Evolutionary conservation across 257 asterid genomes (phyloP).

Genomic region (Solanum tacnaense): DNA sequence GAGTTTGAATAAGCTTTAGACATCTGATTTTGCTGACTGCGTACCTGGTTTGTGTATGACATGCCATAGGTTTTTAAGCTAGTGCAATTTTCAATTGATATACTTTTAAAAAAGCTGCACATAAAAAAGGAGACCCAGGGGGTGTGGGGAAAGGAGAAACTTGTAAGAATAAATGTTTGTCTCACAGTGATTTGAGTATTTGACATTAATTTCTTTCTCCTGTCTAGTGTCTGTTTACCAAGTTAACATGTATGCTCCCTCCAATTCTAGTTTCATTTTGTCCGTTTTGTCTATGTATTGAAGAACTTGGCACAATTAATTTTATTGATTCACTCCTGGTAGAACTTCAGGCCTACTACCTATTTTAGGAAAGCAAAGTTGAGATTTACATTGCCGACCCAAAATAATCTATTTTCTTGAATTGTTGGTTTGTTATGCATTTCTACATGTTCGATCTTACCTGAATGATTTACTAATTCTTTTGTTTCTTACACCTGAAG

Average conservation of each 20-base stretch:
- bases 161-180: neutral
- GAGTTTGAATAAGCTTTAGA: neutral
- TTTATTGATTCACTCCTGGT: neutral
- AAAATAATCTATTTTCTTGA: neutral
- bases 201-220: neutral
- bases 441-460: neutral
- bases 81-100: neutral
- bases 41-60: neutral
- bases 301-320: neutral
- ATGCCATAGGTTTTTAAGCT: neutral
- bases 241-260: neutral
- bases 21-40: neutral
- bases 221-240: neutral
- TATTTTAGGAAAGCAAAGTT: neutral
- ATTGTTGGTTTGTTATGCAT: neutral
- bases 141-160: neutral
- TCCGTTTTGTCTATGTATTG: neutral
- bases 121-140: neutral
- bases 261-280: neutral
- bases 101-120: neutral
- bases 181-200: neutral
- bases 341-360: neutral
- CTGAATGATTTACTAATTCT: neutral
- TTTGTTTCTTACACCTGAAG: constrained; percentile 21
- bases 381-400: neutral